Percentiles rank a stretch among this genome's conserved stretches.
Conservation (phyloP, 768 basidiomycete species). For the Vishniacozyma victoriae region DNA sequence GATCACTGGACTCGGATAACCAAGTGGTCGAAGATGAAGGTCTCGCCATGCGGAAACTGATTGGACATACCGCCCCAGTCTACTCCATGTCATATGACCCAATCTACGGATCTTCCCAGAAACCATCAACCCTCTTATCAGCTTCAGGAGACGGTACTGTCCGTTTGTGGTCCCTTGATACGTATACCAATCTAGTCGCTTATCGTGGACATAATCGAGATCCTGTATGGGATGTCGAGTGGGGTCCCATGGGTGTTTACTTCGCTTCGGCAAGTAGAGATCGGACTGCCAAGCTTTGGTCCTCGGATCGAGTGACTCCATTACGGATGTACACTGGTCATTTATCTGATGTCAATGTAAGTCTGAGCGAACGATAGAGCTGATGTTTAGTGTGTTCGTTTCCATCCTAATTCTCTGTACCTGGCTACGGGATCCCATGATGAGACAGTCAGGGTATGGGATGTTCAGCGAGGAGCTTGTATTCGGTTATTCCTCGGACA, state of each 20-base stretch:
- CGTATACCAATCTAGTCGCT: constrained; percentile 84
- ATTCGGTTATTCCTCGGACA: constrained; percentile 95
- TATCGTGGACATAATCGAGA: constrained; percentile 88
- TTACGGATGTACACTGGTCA: constrained; percentile 92
- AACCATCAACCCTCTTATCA: constrained; percentile 83
- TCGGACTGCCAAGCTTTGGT: constrained; percentile 91
- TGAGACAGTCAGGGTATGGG: constrained; percentile 93
- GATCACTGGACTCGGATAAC: constrained; percentile 22
- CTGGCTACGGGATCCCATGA: constrained; percentile 95
- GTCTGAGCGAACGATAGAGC: constrained; percentile 45
- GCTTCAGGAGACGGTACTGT: constrained; percentile 86
- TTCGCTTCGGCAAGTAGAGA: constrained; percentile 94
- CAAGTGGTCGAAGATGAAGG: constrained; percentile 69
- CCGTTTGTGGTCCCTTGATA: constrained; percentile 92
- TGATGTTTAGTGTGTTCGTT: constrained; percentile 69
- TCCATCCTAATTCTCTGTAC: constrained; percentile 97
- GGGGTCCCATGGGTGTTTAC: constrained; percentile 98
- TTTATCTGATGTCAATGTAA: constrained; percentile 90
- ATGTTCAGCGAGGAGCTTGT: constrained; percentile 90
- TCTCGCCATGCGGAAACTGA: constrained; percentile 80
- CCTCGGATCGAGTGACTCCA: constrained; percentile 79
- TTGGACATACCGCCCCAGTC: constrained; percentile 94
- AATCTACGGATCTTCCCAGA: constrained; percentile 70
- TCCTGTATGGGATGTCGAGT: constrained; percentile 97
- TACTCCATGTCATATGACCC: constrained; percentile 94